phyloP scores from a whole-genome alignment of 73 alveolate species.

The Tetrahymena thermophila region DNA sequence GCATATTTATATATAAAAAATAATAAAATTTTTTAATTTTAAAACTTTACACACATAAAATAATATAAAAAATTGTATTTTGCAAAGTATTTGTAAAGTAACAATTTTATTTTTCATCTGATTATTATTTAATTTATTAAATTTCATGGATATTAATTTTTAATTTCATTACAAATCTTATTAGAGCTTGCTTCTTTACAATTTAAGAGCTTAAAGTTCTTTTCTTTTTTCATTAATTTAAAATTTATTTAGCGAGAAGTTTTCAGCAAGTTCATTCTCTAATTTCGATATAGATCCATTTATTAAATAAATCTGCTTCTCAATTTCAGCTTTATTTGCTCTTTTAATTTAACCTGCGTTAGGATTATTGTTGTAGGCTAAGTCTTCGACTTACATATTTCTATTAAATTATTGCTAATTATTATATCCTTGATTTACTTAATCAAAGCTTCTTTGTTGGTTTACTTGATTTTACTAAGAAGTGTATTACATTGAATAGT shows the following conservation, averaged over 20 bases:
- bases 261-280: conserved; percentile 27
- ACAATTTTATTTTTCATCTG: too few species aligned
- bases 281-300: not conserved
- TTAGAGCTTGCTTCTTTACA: not conserved
- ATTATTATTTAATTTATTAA: too few species aligned
- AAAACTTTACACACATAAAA: too few species aligned
- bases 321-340: not conserved
- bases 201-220: not conserved
- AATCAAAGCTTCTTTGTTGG: not conserved
- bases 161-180: not conserved
- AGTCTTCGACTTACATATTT: not conserved
- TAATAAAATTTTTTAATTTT: too few species aligned
- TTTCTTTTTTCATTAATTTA: conserved; percentile 13
- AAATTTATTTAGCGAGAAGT: conserved; percentile 27
- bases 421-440: not conserved
- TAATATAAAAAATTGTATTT: too few species aligned
- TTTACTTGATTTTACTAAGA: not conserved
- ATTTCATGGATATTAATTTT: too few species aligned
- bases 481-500: not conserved
- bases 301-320: not conserved
- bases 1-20: too few species aligned
- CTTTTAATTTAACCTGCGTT: not conserved
- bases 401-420: not conserved
- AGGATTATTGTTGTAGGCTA: not conserved
- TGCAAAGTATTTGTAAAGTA: too few species aligned